phyloP scores from a whole-genome alignment of 345 rosid genomes.

The Salix dunnii region DNA sequence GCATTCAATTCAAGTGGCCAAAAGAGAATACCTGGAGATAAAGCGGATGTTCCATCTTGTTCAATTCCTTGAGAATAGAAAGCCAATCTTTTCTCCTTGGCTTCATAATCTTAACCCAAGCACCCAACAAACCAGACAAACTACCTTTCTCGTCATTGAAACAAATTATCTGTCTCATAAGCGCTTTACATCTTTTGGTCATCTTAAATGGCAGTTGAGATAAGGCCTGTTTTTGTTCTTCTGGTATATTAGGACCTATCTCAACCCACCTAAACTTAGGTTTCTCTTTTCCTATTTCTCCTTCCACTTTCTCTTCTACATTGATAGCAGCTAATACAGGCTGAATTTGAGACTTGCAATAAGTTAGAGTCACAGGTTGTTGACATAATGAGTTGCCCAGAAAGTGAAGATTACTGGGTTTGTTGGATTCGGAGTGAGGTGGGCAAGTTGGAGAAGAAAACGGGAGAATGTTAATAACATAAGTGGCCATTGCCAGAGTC shows the following conservation, averaged over 20 bases:
- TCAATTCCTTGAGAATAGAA: constrained; percentile 60
- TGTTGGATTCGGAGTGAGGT: constrained; percentile 12
- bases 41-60: constrained; percentile 50
- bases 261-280: constrained; percentile 57
- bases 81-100: constrained; percentile 83
- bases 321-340: constrained; percentile 12
- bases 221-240: constrained; percentile 50
- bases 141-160: constrained; percentile 31
- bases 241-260: constrained; percentile 35
- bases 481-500: constrained; percentile 25
- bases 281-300: constrained; percentile 24
- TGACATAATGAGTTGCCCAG: constrained; percentile 11
- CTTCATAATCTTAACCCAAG: constrained; percentile 75
- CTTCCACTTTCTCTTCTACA: constrained; percentile 16
- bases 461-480: constrained; percentile 20
- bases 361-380: constrained; percentile 10
- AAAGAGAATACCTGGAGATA: constrained; percentile 46
- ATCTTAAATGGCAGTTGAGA: constrained; percentile 52
- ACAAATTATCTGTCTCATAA: constrained; percentile 65
- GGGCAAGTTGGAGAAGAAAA: constrained; percentile 19
- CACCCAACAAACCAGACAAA: constrained; percentile 47
- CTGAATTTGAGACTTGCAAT: constrained; percentile 15
- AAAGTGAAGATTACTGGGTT: constrained; percentile 11
- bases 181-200: constrained; percentile 64
- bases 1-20: neutral